Base-by-base conservation (phyloP, 2,329 filamentous ascomycete genomes). In the Exserohilum turcica region DNA sequence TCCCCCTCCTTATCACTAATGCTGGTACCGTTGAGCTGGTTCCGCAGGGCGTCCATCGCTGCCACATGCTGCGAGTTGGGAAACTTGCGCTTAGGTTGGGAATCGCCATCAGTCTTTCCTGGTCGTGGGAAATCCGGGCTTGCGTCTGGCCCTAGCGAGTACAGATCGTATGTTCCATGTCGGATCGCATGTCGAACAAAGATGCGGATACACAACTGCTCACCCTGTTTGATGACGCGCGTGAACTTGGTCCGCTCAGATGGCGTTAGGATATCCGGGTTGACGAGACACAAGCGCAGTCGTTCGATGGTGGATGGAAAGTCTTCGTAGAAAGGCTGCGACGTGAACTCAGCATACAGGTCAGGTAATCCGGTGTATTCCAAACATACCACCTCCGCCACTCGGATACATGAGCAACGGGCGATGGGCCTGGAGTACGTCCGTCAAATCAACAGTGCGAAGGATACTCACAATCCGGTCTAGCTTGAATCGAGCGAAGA, bases 251-350 rank as follows among this genome's bases (percentile, higher is more conserved):
- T 31, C 10, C 36, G 10, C 10, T 60, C 57, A 4, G 18, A 19
- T 3, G 31, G 10, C 6, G 48, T 53, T 3, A 60, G 33, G 2
- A 50, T 18, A 2, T 32, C 16, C 1, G 48, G 36, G 12, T 52
- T 56, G 15, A 58, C 27, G 1, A 60, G 46, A 7, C 44, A 32
- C 0, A 60, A 40, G 6, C 57, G 57, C 2, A 58, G 28, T 13
- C 48, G 36, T 16, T 60, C 57, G 8, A 60, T 46, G 1, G 52
- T 58, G 2, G 47, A 49, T 0, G 48, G 45, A 7, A 60, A 60
- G 36, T 60, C 48, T 13, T 56, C 43, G 36, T 51, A 43, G 5
- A 56, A 39, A 3, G 43, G 36, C 57, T 56, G 9, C 12, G 6
- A 9, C 37, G n/a, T 15, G n/a, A 37, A 24, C 27, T 54, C 12